These are phyloP conservation scores for Leptodermis oblonga DNA, from an alignment of 257 asterid species.

Conservation along the genomic window DNA sequence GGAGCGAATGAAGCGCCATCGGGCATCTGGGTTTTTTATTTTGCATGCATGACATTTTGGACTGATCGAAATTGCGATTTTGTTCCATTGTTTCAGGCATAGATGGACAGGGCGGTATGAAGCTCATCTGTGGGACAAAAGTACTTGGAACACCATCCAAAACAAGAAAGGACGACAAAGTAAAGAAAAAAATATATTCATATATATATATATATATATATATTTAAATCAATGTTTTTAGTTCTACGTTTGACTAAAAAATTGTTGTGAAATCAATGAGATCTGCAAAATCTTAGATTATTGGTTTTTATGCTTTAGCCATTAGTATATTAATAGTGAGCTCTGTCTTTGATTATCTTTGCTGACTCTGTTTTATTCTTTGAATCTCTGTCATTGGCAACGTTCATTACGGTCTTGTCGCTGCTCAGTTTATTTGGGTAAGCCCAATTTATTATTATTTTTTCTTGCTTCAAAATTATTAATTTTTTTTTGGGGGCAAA, in stretches of 20 bases:
- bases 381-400: constrained; percentile 37
- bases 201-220: too few species aligned
- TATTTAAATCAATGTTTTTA: too few species aligned
- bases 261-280: constrained; percentile 35
- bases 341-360: constrained; percentile 3
- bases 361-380: constrained; percentile 42
- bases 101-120: constrained; percentile 88
- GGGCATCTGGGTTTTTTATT: background rate
- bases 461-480: background rate
- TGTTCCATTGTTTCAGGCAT: constrained; percentile 45
- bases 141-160: constrained; percentile 68
- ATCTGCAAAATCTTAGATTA: constrained; percentile 47
- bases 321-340: too few species aligned
- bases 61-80: background rate
- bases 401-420: constrained; percentile 44
- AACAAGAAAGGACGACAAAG: constrained; percentile 88
- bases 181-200: constrained; percentile 17
- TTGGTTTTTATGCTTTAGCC: constrained; percentile 8
- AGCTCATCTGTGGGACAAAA: constrained; percentile 94
- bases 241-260: background rate
- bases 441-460: constrained; percentile 14
- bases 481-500: background rate
- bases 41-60: constrained; percentile 59
- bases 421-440: constrained; percentile 84
- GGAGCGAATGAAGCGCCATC: background rate